Base-by-base conservation (phyloP, 495 filamentous ascomycete species). In the Penicillium verhagenii region DNA sequence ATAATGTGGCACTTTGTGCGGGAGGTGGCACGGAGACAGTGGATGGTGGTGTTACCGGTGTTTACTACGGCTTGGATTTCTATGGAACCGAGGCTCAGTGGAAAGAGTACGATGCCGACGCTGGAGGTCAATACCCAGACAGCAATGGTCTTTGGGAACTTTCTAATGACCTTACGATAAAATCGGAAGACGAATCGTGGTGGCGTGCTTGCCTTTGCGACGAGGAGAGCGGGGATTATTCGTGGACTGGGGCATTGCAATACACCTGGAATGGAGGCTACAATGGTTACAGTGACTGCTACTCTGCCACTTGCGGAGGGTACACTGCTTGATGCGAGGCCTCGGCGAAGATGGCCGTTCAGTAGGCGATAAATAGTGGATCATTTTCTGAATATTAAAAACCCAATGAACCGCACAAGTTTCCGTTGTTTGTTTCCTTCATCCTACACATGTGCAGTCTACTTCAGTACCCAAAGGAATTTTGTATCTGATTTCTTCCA, bases 211-310 rank as follows among this genome's bases (percentile, higher is more conserved):
- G 28, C 9, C 28, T 31, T 8, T 31, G 28, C 28, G 28, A 31
- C 7, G 9, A 31, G 4, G 37, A 40, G 37, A 40, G 37, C 13
- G 37, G 37, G 37, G 14, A 18, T 3, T 40, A 40, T 18, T 40
- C 37, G 1, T 40, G 37, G 37, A 40, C 37, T 5, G 37, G 37
- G 9, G 37, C 37, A 6, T n/a, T 40, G n/a, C 19, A 40, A 16
- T 40, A 40, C 37, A 40, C 37, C 19, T 40, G 37, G 37, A 40
- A 40, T 40, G 37, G 37, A 19, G 13, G 13, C n/a, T 40, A 16
- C 37, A 40, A 40, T 40, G n/a, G 37, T 40, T 40, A 40, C 37
- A 40, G 37, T 14, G 37, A 40, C 37, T 40, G 37, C 37, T 40
- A 40, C 18, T 11, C 37, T 40, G 19, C 13, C 3, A 25, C 23